Evolutionary conservation across 1,139 yeast genomes (phyloP), one percentile per base, ranked within the genome.

Genomic region (Saccharomyces uvarum): DNA sequence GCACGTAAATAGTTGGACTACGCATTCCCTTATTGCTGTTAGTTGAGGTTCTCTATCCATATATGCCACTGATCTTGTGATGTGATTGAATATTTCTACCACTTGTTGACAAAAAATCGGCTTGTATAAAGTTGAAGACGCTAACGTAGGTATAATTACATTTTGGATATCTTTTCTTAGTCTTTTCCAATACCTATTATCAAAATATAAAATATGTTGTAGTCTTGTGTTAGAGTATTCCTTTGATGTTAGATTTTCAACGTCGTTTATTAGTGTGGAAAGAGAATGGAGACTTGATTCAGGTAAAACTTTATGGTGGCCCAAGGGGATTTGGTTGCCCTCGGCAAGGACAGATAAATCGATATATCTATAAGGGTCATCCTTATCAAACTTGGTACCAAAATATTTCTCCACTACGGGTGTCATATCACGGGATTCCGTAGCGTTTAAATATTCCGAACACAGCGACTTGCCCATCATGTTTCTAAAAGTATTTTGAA

Each of bases 31-130:
- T 51, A 84, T 59, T 3, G 81, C 72, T 49, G 81, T 80, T 44
- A 83, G 68, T 57, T 78, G 80, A 57, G 86, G 87, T 66, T 86
- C 93, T 56, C 91, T 73, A 63, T 86, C 95, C 29, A 77, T 67
- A 19, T 70, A 65, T 3, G 82, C 79, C 56, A 77, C 71, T 4
- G 77, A 73, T 2, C 74, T 72, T 13, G 82, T 70, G 53, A 83
- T 67, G 14, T 76, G 74, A 3, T 88, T 86, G 60, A 82, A 82
- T 0, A 84, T 73, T 47, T 77, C 76, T 14, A 81, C 72, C 51
- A 81, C 73, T 57, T 84, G 88, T 13, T 70, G 63, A 26, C 84
- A 76, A 56, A 84, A 81, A 9, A 68, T 57, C 1, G 73, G 70
- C 61, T 85, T 84, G 54, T 69, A 71, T 0, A 67, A 64, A 1